Evolutionary conservation across 1,284 basidiomycete species (phyloP), one percentile per base, ranked within the genome.

Genomic region (Ganoderma lucidum): DNA sequence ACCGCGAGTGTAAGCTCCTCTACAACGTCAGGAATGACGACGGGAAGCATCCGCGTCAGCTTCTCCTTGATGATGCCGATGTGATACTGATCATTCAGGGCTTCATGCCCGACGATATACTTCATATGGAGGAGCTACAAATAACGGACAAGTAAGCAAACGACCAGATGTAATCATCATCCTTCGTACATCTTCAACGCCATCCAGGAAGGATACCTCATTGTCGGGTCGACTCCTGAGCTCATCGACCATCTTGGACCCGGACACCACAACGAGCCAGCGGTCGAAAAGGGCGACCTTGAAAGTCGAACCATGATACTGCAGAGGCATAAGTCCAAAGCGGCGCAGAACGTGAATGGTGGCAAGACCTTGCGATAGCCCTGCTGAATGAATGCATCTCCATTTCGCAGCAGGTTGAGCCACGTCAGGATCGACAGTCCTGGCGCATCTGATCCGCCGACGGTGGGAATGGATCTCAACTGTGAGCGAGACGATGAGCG

Each of bases 281-380:
- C 70, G 64, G n/a, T 80, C 79, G 48, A 80, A 71, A 72, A 80
- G 77, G 0, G 84, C 79, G 23, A 85, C 73, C 73, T 80, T 82
- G 74, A 82, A 74, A 32, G 64, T 44, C 4, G 48, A 23, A 6
- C 65, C 70, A 28, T 66, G 64, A 41, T 69, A 70, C 74, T 75
- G 53, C 3, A 10, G 14, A 19, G 42, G 19, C 28, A 37, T 35
- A 45, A 41, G n/a, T 5, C 23, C 8, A 19, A 17, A 42, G 10
- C 8, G 19, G 45, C 23, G 17, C 37, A 4, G 23, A 23, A 23
- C 15, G 30, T 1, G 4, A 19, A 37, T n/a, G 28, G 19, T 23
- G 35, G 23, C 74, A 75, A 37, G 39, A 82, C 83, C 70, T 77
- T 78, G 19, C 78, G 75, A 68, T 83, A 84, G 2, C 82, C 83